A percentile compares a stretch with the other conserved stretches of the same genome.
Conservation (phyloP, 1,284 basidiomycete genomes). For the Ceratobasidium sp. region DNA sequence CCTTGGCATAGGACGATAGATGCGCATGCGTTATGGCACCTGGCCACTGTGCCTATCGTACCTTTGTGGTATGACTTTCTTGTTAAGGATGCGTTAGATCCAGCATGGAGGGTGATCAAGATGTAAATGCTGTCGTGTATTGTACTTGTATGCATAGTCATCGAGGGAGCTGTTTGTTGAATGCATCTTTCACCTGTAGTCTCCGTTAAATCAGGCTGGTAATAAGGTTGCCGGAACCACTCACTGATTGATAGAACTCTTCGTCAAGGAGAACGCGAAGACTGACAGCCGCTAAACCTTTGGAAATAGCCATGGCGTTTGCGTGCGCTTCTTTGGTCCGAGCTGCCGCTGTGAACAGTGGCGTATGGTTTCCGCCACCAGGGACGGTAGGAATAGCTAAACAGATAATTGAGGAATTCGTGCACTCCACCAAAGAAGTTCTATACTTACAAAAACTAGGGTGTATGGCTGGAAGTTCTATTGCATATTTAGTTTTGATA, state of each 20-base stretch:
- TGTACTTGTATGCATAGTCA: constrained; percentile 9
- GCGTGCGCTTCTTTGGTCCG: constrained; percentile 69
- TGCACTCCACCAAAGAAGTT: background rate
- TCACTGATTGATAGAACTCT: constrained; percentile 66
- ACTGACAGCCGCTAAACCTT: constrained; percentile 69
- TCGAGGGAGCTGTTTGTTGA: constrained; percentile 4
- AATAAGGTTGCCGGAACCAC: constrained; percentile 6
- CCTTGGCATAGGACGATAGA: constrained; percentile 83
- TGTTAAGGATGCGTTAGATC: constrained; percentile 71
- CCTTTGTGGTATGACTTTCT: constrained; percentile 87
- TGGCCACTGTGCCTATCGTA: constrained; percentile 83
- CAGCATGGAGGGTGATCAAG: constrained; percentile 41
- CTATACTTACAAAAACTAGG: constrained; percentile 64
- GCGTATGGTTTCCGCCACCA: constrained; percentile 73
- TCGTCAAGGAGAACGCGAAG: constrained; percentile 68
- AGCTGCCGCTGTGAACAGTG: constrained; percentile 69
- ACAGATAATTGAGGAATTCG: constrained; percentile 24
- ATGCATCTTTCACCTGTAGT: constrained; percentile 20
- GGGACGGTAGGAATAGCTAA: constrained; percentile 72
- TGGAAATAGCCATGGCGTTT: constrained; percentile 65
- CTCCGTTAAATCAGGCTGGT: background rate
- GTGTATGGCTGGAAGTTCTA: constrained; percentile 72
- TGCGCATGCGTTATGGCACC: constrained; percentile 95
- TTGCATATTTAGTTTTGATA: background rate
- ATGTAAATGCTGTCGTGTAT: constrained; percentile 1